Percentiles rank a stretch among this genome's conserved stretches.
Conservation (phyloP, 1,284 basidiomycete genomes). For the Pyrrhoderma lamaoense region DNA sequence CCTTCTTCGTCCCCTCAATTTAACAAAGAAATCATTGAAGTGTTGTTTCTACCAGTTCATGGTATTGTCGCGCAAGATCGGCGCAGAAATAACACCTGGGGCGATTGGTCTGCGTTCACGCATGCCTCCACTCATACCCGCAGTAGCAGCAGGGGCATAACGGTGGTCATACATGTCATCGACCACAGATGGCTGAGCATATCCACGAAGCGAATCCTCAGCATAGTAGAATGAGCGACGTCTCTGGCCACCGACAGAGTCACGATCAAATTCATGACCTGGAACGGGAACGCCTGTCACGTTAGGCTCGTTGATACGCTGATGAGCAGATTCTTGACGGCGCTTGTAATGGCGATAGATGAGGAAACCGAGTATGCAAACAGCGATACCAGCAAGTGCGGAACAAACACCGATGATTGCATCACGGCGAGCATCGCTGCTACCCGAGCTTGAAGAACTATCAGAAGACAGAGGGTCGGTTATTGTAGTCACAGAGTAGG, state of each 20-base stretch:
- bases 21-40: too few relatives aligned
- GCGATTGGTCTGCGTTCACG: slow-evolving; percentile 46
- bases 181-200: slow-evolving; percentile 29
- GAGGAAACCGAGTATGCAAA: slow-evolving; percentile 60
- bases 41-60: slow-evolving; percentile 53
- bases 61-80: slow-evolving; percentile 61
- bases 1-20: too few relatives aligned
- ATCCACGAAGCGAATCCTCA: slow-evolving; percentile 67
- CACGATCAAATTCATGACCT: slow-evolving; percentile 64
- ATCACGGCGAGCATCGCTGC: slow-evolving; percentile 46
- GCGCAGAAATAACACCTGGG: slow-evolving; percentile 53
- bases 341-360: slow-evolving; percentile 53
- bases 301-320: slow-evolving; percentile 47
- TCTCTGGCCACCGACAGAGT: slow-evolving; percentile 61
- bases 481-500: slow-evolving; percentile 46
- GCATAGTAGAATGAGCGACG: slow-evolving; percentile 77
- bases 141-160: slow-evolving; percentile 17
- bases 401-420: slow-evolving; percentile 77
- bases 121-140: slow-evolving; percentile 28
- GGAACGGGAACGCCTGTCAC: slow-evolving; percentile 36
- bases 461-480: slow-evolving; percentile 28
- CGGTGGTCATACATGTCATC: slow-evolving; percentile 26
- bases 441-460: slow-evolving; percentile 19
- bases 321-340: slow-evolving; percentile 53
- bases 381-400: slow-evolving; percentile 62